Evolutionary conservation across 345 rosid species (phyloP).

Genomic region (Linum usitatissimum): DNA sequence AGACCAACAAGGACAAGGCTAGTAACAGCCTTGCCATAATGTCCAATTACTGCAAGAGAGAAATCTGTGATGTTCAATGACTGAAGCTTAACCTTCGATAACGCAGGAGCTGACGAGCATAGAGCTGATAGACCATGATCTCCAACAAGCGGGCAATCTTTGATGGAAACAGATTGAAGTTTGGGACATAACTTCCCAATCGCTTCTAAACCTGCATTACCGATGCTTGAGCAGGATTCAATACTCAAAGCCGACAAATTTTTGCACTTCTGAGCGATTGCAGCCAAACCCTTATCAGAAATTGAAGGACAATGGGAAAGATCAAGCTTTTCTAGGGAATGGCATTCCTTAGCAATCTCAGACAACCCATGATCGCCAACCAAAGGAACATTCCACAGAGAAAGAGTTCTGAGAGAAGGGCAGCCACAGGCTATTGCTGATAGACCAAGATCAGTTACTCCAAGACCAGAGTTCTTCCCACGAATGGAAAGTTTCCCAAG

Average conservation of each 20-base stretch:
- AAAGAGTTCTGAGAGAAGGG: constrained; percentile 52
- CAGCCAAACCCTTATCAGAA: constrained; percentile 48
- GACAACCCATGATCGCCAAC: constrained; percentile 49
- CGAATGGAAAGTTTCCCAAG: constrained; percentile 56
- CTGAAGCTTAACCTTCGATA: constrained; percentile 56
- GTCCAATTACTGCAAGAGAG: constrained; percentile 67
- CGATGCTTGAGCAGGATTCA: constrained; percentile 47
- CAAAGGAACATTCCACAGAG: constrained; percentile 53
- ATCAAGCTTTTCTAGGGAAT: constrained; percentile 56
- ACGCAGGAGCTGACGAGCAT: constrained; percentile 35
- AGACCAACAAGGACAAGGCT: constrained; percentile 39
- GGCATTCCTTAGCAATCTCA: constrained; percentile 49
- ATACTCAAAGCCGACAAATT: constrained; percentile 41
- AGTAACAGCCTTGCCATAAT: constrained; percentile 46
- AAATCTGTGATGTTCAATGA: constrained; percentile 59
- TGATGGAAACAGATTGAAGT: constrained; percentile 44
- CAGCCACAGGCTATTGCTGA: constrained; percentile 48
- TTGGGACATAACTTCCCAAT: constrained; percentile 45
- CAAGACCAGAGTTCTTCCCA: constrained; percentile 37
- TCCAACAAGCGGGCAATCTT: constrained; percentile 61
- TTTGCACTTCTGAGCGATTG: constrained; percentile 49
- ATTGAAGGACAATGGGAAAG: constrained; percentile 48
- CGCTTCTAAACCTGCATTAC: constrained; percentile 55
- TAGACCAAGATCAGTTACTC: constrained; percentile 49
- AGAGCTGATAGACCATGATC: constrained; percentile 61